Evolutionary conservation across 176 grass and related monocot genomes (phyloP), one percentile per base, ranked within the genome.

Genomic region (Thinopyrum elongatum): DNA sequence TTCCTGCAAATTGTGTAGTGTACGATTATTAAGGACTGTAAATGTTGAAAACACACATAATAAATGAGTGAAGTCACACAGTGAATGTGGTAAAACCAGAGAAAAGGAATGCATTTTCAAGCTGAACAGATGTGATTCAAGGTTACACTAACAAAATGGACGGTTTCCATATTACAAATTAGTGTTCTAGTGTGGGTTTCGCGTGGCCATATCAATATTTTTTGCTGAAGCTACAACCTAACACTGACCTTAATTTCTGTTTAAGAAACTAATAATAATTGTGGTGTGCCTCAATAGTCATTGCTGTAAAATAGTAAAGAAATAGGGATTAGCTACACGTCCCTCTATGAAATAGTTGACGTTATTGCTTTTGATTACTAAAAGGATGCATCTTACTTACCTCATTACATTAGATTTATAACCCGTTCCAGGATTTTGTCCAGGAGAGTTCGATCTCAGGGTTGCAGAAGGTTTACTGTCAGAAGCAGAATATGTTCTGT

Each of bases 1-100:
- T 70, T 82, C 90, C 96, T 95, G 84, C 64, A 74, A 74, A 65
- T 67, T 79, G 30, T 90, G 39, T 63, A 74, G 66, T 66, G 74
- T 33, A 4, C 22, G 15, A 41, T 79, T 36, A 53, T 83, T 49
- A 87, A 6, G 8, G 34, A 79, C 21, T 78, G 42, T 26, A 65
- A 79, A 86, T 38, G 69, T 66, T 76, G 34, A 47, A 49, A 66
- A 14, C 42, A 80, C 16, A 67, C 81, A 80, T 21, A 17, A 69
- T 25, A 79, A 79, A 16, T 58, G 16, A 82, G 51, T 65, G 57
- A 68, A 51, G 14, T 57, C 62, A 63, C 23, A 78, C 19, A 31
- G 26, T 72, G 64, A 55, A 86, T 61, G 29, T 41, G 39, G 23
- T 76, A 29, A 51, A 51, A 31, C 14, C 15, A 77, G 22, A 82